phyloP scores from a whole-genome alignment of 2,329 filamentous ascomycete genomes.

The Penicillium concentricum region DNA sequence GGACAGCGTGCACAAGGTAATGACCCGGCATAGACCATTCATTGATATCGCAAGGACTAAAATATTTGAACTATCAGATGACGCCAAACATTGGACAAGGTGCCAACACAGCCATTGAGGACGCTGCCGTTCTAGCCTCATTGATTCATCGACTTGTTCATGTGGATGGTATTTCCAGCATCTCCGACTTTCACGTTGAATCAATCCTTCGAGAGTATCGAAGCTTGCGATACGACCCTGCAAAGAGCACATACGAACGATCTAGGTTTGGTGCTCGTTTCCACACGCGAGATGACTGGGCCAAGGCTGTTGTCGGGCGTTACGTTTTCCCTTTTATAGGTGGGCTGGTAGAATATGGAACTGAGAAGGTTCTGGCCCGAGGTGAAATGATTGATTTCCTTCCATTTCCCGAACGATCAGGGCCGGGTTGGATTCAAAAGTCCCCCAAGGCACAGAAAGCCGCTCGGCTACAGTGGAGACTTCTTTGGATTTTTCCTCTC shows the following conservation, averaged over 20 bases:
- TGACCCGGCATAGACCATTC: too few species aligned
- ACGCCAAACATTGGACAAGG: slow-evolving; percentile 3
- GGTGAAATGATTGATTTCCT: background rate
- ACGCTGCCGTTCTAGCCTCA: background rate
- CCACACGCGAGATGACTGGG: slow-evolving; percentile 20
- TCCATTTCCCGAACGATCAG: background rate
- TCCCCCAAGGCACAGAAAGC: background rate
- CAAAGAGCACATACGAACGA: slow-evolving; percentile 12
- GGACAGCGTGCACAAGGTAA: slow-evolving; percentile 25
- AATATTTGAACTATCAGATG: background rate
- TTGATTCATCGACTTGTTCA: background rate
- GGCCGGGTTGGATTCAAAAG: too few species aligned
- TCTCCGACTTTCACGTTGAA: background rate
- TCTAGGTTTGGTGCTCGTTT: slow-evolving; percentile 16
- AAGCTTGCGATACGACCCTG: slow-evolving; percentile 12
- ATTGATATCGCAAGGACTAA: background rate
- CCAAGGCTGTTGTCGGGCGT: slow-evolving; percentile 2
- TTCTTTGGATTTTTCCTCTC: background rate
- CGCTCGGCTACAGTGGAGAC: background rate
- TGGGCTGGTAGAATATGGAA: background rate
- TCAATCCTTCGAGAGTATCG: background rate
- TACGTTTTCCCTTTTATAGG: background rate
- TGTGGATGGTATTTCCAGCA: background rate
- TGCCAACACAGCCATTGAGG: background rate
- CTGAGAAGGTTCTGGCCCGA: background rate